A percentile compares a stretch with the other conserved stretches of the same genome.
Evolutionary conservation across 2,329 filamentous ascomycete genomes (phyloP).

Genomic region (Verticillium klebahnii): DNA sequence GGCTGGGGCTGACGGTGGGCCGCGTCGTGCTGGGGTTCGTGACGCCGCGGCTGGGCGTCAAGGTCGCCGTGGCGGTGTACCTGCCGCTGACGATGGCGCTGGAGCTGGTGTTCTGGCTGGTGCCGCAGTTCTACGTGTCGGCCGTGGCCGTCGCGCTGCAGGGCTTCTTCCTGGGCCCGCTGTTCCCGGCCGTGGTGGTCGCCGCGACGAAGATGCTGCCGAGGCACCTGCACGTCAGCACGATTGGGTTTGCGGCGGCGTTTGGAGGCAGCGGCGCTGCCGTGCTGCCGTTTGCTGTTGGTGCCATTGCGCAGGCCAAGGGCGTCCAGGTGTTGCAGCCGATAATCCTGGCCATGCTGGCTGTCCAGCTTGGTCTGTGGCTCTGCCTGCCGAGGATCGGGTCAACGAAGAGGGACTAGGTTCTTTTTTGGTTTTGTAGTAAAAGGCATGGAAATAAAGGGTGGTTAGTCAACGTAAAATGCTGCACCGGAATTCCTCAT

Average conservation of each 20-base stretch:
- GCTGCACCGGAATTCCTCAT: too few relatives aligned
- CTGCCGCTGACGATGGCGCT: slow-evolving; percentile 59
- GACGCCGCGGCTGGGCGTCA: slow-evolving; percentile 68
- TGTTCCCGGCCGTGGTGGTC: slow-evolving; percentile 71
- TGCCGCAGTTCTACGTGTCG: slow-evolving; percentile 72
- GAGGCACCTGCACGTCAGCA: slow-evolving; percentile 66
- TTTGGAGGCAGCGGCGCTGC: slow-evolving; percentile 71
- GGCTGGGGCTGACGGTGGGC: slow-evolving; percentile 73
- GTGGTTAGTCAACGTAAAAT: too few relatives aligned
- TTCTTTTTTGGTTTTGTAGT: not conserved
- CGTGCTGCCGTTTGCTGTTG: slow-evolving; percentile 60
- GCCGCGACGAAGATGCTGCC: slow-evolving; percentile 67
- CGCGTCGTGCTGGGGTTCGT: slow-evolving; percentile 68
- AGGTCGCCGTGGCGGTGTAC: slow-evolving; percentile 58
- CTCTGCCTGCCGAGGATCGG: slow-evolving; percentile 35
- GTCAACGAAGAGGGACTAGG: slow-evolving; percentile 25
- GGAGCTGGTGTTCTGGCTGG: slow-evolving; percentile 75
- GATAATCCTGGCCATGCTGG: slow-evolving; percentile 47
- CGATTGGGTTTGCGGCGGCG: slow-evolving; percentile 73
- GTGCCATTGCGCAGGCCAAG: slow-evolving; percentile 55
- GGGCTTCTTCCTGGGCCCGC: slow-evolving; percentile 74
- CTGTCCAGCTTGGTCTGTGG: slow-evolving; percentile 40
- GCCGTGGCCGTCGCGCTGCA: slow-evolving; percentile 67
- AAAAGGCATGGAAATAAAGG: not conserved
- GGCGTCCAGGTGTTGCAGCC: slow-evolving; percentile 55